Evolutionary conservation across 192 early-diverging fungal genomes (phyloP).

Genomic region (Polychytrium aggregatum): DNA sequence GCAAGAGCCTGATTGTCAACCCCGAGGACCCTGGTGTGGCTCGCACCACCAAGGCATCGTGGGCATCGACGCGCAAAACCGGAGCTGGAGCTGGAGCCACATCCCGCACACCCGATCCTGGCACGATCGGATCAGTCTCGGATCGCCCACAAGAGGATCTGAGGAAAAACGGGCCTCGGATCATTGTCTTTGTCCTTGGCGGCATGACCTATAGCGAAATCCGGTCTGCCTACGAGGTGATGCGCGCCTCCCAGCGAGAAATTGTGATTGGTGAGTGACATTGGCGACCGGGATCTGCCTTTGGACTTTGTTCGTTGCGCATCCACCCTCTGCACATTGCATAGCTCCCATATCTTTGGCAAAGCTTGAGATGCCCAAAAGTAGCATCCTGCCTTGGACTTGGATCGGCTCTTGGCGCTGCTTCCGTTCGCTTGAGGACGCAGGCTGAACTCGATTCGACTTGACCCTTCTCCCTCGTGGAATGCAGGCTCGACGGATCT

Average conservation of each 20-base stretch:
- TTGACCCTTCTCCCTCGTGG: no score
- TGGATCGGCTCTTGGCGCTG: no score
- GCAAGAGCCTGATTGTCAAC: no score
- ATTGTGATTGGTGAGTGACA: slow-evolving; percentile 24
- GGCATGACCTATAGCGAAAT: slow-evolving; percentile 38
- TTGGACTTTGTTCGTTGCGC: neutral
- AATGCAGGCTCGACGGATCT: no score
- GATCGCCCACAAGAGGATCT: slow-evolving; percentile 8
- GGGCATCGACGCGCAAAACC: slow-evolving; percentile 15
- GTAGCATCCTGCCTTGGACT: no score
- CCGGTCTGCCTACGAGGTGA: slow-evolving; percentile 23
- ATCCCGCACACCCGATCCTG: slow-evolving; percentile 1
- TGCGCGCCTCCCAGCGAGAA: slow-evolving; percentile 22
- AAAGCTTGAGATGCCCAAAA: no score
- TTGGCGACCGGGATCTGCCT: neutral
- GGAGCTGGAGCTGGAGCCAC: neutral
- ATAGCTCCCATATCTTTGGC: no score
- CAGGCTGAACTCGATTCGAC: no score
- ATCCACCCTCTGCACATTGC: no score
- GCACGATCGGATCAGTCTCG: neutral
- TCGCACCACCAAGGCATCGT: slow-evolving; percentile 17
- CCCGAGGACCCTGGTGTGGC: no score
- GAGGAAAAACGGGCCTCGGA: slow-evolving; percentile 19
- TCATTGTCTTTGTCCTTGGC: slow-evolving; percentile 35
- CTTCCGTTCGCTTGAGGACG: no score